Percentiles rank a stretch among this genome's conserved stretches.
phyloP scores from a whole-genome alignment of 2,329 filamentous ascomycete genomes.

The Knufia petricola region DNA sequence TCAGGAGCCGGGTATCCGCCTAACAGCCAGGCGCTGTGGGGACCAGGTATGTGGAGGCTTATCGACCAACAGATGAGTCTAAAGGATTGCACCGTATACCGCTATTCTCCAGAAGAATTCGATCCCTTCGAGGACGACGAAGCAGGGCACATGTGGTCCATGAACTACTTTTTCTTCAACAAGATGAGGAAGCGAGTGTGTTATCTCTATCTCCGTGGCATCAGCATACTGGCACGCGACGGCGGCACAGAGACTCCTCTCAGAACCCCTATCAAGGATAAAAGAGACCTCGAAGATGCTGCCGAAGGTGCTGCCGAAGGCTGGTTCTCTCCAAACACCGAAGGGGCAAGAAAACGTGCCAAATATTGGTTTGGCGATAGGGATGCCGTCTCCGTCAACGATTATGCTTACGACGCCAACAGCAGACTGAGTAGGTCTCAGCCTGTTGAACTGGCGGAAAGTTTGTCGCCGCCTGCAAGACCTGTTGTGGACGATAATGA shows the following conservation, averaged over 20 bases:
- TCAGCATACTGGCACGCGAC: conserved; percentile 61
- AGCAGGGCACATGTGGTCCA: conserved; percentile 86
- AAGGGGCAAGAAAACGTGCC: conserved; percentile 67
- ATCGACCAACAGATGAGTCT: conserved; percentile 93
- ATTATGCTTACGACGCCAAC: conserved; percentile 15
- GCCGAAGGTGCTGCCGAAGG: conserved; percentile 34
- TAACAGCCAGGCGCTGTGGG: conserved; percentile 54
- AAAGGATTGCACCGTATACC: conserved; percentile 79
- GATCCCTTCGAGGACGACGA: conserved; percentile 90
- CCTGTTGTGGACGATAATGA: conserved; percentile 33
- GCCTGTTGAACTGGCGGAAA: conserved; percentile 12
- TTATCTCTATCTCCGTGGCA: conserved; percentile 85
- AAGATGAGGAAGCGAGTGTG: conserved; percentile 83
- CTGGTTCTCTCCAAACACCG: conserved; percentile 36
- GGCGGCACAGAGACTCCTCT: conserved; percentile 45
- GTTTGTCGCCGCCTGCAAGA: conserved; percentile 20
- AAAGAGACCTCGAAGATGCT: conserved; percentile 37
- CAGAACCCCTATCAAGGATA: conserved; percentile 34
- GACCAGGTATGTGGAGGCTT: conserved; percentile 80
- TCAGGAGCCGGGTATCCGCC: conserved; percentile 34
- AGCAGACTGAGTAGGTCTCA: conserved; percentile 21
- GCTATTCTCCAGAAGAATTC: conserved; percentile 69
- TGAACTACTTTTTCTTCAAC: conserved; percentile 98
- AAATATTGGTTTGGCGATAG: conserved; percentile 77
- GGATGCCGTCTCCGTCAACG: conserved; percentile 35